Evolutionary conservation across 2,329 filamentous ascomycete genomes (phyloP).

Genomic region (Alternaria sp.): DNA sequence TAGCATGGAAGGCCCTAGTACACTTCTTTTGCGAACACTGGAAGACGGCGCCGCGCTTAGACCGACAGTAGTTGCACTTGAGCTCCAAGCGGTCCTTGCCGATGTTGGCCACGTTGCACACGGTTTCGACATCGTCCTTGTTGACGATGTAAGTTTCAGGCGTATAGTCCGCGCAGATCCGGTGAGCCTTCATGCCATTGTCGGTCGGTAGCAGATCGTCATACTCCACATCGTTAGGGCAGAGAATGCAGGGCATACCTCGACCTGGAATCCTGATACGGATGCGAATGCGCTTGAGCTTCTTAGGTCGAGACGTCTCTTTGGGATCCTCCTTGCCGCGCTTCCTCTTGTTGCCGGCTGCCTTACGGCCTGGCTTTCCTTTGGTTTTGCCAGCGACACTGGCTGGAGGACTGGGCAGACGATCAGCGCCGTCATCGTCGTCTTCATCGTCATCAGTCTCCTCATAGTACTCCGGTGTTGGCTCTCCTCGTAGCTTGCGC

Average conservation of each 20-base stretch:
- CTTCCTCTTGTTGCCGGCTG: conserved; percentile 65
- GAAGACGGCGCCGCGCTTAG: conserved; percentile 93
- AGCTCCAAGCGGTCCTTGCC: conserved; percentile 87
- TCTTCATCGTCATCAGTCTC: conserved; percentile 74
- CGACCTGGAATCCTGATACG: conserved; percentile 73
- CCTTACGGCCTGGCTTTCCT: conserved; percentile 72
- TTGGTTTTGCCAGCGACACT: conserved; percentile 74
- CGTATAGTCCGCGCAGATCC: conserved; percentile 86
- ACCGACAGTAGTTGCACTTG: conserved; percentile 93
- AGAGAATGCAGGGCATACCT: conserved; percentile 86
- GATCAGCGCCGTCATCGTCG: conserved; percentile 62
- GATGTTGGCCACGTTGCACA: conserved; percentile 81
- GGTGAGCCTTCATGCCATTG: conserved; percentile 84
- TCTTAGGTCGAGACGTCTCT: conserved; percentile 63
- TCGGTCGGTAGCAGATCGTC: conserved; percentile 86
- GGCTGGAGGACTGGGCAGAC: conserved; percentile 78
- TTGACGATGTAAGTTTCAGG: conserved; percentile 88
- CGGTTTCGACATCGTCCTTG: conserved; percentile 67
- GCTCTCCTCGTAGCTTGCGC: conserved; percentile 86
- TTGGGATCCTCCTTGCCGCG: conserved; percentile 52
- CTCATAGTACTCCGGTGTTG: conserved; percentile 79
- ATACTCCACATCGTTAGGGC: conserved; percentile 85
- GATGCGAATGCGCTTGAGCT: conserved; percentile 76
- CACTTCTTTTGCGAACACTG: conserved; percentile 97
- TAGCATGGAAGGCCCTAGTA: conserved; percentile 90